Evolutionary conservation across 2,329 filamentous ascomycete genomes (phyloP).

Genomic region (Colletotrichum sp.): DNA sequence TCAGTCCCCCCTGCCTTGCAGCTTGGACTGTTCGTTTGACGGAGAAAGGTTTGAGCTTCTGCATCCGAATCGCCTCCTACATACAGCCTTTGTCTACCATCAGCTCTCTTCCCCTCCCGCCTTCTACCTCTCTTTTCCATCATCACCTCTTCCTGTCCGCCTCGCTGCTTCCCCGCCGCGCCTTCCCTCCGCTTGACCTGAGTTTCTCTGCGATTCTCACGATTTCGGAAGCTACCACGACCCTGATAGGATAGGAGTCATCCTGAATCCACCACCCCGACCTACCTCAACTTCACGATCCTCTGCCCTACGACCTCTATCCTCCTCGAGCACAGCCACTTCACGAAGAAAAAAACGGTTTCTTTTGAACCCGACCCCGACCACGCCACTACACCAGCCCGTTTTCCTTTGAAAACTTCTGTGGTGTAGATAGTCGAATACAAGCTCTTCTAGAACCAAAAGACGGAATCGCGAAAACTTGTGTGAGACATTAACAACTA

Average conservation of each 20-base stretch:
- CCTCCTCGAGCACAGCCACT: conserved; percentile 23
- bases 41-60: conserved; percentile 43
- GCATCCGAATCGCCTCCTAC: conserved; percentile 33
- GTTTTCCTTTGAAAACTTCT: conserved; percentile 85
- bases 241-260: conserved; percentile 20
- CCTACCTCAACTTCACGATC: conserved; percentile 19
- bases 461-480: conserved; percentile 28
- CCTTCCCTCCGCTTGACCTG: conserved; percentile 21
- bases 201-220: conserved; percentile 19
- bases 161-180: conserved; percentile 14
- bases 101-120: conserved; percentile 12
- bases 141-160: conserved; percentile 10
- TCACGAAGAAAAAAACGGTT: conserved; percentile 21
- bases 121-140: conserved; percentile 19
- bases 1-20: conserved; percentile 5
- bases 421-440: conserved; percentile 79
- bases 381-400: conserved; percentile 78
- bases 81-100: conserved; percentile 24
- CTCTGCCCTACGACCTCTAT: conserved; percentile 22
- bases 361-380: conserved; percentile 46
- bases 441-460: conserved; percentile 50
- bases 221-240: conserved; percentile 20
- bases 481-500: conserved; percentile 25
- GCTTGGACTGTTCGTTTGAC: conserved; percentile 30
- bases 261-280: conserved; percentile 18